Base-by-base conservation (phyloP, 2,329 filamentous ascomycete genomes). In the Tolypocladium tropicale region DNA sequence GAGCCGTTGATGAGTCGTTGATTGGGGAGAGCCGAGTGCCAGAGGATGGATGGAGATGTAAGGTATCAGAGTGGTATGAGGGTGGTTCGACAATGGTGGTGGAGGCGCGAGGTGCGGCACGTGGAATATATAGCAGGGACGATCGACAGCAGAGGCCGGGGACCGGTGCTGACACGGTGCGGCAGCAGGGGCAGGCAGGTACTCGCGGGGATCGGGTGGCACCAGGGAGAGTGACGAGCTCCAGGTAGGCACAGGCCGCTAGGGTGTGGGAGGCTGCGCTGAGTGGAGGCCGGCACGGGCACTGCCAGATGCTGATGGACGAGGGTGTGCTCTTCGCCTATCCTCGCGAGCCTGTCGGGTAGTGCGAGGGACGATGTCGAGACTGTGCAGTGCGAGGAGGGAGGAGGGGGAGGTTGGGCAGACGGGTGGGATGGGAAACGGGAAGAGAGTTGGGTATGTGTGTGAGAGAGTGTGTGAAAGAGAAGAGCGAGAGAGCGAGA, bases 31-130 rank as follows among this genome's bases (percentile, higher is more conserved):
- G 37, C 7, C 21, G 1, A n/a, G 28, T 21, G 37, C 5, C 25
- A 32, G 52, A 56, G 55, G 63, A 58, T 59, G 60, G 49, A 53
- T 58, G 53, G 58, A 56, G 63, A 57, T 57, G 60, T 46, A 53
- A 57, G 59, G 60, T 62, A 58, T 59, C 32, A 46, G 39, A 53
- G 58, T 67, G 62, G 62, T 52, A 62, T 60, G 62, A 66, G 60
- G 54, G 59, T 66, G 62, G 65, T 67, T 67, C 61, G 65, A 68
- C 54, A 53, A 37, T 33, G 7, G 18, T n/a, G 23, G 46, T 16
- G 11, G 16, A 39, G 49, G 21, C n/a, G 39, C 36, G 49, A 53
- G 54, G 54, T 57, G 64, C 61, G 61, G 59, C 65, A 65, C 59
- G 60, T 64, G 62, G 59, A 59, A 58, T 57, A 60, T 55, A 52